Conservation (phyloP, 73 alveolate species). For the Symbiodinium natans region DNA sequence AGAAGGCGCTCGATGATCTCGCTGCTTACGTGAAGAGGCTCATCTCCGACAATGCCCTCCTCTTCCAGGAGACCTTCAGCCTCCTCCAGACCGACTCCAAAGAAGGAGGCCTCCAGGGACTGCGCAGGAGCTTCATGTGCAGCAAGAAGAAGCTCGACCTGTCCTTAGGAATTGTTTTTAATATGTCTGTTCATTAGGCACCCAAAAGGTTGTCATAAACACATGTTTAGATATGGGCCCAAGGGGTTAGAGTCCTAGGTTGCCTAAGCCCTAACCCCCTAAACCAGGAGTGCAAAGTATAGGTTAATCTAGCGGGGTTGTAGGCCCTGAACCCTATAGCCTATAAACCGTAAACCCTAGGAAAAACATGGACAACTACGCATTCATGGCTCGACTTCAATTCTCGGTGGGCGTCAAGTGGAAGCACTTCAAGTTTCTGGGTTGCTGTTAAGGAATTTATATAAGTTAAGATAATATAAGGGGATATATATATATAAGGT, state of each 20-base stretch:
- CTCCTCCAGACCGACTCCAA: neutral
- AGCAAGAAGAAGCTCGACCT: neutral
- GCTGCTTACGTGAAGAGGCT: neutral
- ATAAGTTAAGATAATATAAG: no score
- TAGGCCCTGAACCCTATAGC: neutral
- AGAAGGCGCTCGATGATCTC: conserved; percentile 4
- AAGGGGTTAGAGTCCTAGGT: neutral
- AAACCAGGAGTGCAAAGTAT: no score
- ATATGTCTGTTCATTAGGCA: no score
- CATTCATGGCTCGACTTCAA: neutral
- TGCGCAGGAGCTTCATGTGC: conserved; percentile 2
- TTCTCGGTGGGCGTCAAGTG: neutral
- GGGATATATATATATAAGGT: no score
- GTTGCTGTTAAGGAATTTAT: neutral
- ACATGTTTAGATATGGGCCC: neutral
- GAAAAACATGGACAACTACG: neutral
- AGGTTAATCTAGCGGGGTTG: neutral
- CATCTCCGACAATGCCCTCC: conserved; percentile 8
- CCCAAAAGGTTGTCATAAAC: no score
- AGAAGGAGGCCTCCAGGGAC: conserved; percentile 8
- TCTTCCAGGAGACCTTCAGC: conserved; percentile 12
- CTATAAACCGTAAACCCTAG: neutral
- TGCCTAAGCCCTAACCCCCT: no score
- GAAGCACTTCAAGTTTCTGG: neutral
- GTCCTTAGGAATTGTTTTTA: no score